These are phyloP conservation scores for Apiotrichum laibachii DNA, from an alignment of 1,284 basidiomycete genomes.

Conservation along the genomic window DNA sequence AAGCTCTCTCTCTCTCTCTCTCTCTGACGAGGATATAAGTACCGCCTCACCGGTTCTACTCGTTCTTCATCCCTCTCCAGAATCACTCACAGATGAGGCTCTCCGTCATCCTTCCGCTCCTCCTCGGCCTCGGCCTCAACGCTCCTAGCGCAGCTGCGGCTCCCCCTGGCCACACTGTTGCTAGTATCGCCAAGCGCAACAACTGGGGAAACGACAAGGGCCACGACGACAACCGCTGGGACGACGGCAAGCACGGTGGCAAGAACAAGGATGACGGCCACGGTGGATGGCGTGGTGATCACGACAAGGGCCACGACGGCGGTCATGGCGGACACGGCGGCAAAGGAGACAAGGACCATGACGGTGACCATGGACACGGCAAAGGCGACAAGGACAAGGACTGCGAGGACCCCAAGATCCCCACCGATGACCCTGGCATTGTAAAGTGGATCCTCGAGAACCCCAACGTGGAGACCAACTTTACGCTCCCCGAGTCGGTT, in stretches of 20 bases:
- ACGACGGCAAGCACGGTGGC: not conserved
- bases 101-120: no score
- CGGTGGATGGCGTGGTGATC: not conserved
- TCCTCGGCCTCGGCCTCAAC: no score
- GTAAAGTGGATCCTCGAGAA: constrained; percentile 5
- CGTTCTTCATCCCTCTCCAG: no score
- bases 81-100: no score
- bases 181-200: not conserved
- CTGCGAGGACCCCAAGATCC: not conserved
- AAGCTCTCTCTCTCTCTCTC: no score
- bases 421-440: not conserved
- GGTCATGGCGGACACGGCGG: not conserved
- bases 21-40: no score
- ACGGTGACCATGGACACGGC: not conserved
- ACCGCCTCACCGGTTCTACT: no score
- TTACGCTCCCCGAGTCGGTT: not conserved
- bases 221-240: not conserved
- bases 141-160: no score
- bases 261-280: not conserved
- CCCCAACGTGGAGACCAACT: constrained; percentile 5
- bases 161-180: no score
- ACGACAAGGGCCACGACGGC: not conserved
- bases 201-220: not conserved
- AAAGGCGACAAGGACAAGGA: not conserved
- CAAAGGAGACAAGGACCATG: not conserved